Evolutionary conservation across 192 early-diverging fungal genomes (phyloP).

Genomic region (Umbelopsis ramanniana): DNA sequence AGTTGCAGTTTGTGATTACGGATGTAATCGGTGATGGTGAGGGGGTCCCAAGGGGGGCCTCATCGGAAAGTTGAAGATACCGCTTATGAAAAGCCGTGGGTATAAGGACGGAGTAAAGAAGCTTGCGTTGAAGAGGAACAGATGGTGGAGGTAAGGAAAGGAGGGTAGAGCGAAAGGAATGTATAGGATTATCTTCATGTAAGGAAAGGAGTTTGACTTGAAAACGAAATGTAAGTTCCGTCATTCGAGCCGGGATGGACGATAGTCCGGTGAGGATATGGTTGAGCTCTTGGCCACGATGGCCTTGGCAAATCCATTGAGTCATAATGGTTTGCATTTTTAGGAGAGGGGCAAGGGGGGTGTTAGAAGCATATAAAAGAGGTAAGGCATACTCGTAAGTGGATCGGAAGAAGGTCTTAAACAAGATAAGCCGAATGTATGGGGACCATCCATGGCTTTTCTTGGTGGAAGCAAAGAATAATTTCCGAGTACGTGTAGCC

Average conservation of each 20-base stretch:
- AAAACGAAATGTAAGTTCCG: slow-evolving; percentile 1
- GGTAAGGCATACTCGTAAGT: background rate
- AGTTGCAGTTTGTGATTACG: background rate
- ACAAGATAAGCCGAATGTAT: background rate
- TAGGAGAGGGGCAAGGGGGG: background rate
- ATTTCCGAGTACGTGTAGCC: too few relatives aligned
- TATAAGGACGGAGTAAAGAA: background rate
- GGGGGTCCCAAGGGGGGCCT: background rate
- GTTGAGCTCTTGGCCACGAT: background rate
- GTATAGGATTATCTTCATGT: background rate
- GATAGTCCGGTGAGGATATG: background rate
- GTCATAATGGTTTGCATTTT: background rate
- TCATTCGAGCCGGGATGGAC: background rate
- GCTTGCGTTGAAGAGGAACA: background rate
- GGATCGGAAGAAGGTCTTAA: background rate
- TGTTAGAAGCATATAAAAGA: background rate
- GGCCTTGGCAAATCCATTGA: background rate
- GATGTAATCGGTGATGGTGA: background rate
- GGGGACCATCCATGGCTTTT: background rate
- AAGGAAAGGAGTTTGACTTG: background rate
- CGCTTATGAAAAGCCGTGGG: background rate
- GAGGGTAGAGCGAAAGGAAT: background rate
- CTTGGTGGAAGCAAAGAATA: too few relatives aligned
- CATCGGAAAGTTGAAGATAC: background rate
- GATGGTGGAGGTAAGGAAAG: background rate